Conservation (phyloP, 805 yeast species). For the Zygosaccharomyces rouxii region DNA sequence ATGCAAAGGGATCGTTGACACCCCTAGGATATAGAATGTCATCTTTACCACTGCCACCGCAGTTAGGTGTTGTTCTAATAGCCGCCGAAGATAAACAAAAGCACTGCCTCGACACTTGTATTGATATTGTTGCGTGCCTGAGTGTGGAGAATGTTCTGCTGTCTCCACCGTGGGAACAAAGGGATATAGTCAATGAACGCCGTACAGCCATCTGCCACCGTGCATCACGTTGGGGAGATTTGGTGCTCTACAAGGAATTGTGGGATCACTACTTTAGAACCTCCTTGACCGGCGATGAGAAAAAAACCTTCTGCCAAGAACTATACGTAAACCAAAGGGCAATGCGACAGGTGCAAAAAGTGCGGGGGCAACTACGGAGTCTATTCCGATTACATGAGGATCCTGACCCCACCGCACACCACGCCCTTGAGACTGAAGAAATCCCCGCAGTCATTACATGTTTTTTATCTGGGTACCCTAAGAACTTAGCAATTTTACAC, state of each 20-base stretch:
- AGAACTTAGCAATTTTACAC: slow-evolving; percentile 88
- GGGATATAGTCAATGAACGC: slow-evolving; percentile 80
- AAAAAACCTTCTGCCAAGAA: slow-evolving; percentile 78
- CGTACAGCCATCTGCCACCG: slow-evolving; percentile 64
- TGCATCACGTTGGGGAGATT: slow-evolving; percentile 77
- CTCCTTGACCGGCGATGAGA: slow-evolving; percentile 41
- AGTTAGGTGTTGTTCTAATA: slow-evolving; percentile 77
- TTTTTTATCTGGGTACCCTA: slow-evolving; percentile 77
- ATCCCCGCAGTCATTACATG: slow-evolving; percentile 59
- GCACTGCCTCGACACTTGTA: slow-evolving; percentile 56
- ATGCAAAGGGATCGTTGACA: slow-evolving; percentile 73
- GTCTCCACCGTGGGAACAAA: slow-evolving; percentile 70
- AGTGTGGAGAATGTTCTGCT: slow-evolving; percentile 85
- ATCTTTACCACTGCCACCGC: slow-evolving; percentile 87
- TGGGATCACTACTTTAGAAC: slow-evolving; percentile 47
- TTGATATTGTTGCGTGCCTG: slow-evolving; percentile 88
- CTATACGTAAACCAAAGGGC: slow-evolving; percentile 74
- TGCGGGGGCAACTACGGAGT: slow-evolving; percentile 60
- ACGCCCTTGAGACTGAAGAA: slow-evolving; percentile 19
- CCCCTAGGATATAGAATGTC: slow-evolving; percentile 81
- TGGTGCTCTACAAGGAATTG: slow-evolving; percentile 75
- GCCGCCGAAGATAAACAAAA: slow-evolving; percentile 47
- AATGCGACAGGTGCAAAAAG: slow-evolving; percentile 68
- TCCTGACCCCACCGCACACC: slow-evolving; percentile 23
- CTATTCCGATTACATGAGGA: slow-evolving; percentile 15